phyloP scores from a whole-genome alignment of 495 filamentous ascomycete genomes.

The Daldinia bambusicola region DNA sequence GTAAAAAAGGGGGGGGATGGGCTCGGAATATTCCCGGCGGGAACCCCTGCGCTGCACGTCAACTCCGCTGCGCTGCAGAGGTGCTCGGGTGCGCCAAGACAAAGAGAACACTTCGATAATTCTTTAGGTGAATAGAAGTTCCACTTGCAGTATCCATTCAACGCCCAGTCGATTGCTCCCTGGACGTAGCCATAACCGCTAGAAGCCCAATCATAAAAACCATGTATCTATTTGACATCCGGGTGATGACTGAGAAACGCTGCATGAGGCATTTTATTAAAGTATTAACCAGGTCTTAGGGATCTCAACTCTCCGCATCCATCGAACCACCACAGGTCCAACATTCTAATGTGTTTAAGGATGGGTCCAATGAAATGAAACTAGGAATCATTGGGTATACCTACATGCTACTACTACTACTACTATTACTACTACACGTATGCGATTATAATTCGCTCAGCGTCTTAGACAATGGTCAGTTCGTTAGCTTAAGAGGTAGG shows the following conservation, averaged over 20 bases:
- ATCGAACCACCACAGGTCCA: not conserved
- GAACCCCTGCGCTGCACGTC: no score
- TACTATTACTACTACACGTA: not conserved
- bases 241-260: not conserved
- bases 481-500: no score
- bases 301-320: conserved; percentile 1
- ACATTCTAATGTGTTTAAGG: not conserved
- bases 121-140: no score
- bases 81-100: no score
- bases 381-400: not conserved
- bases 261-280: not conserved
- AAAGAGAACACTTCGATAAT: no score
- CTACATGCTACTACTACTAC: not conserved
- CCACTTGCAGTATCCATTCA: no score
- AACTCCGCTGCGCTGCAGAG: no score
- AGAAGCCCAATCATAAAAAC: no score
- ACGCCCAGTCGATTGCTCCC: no score
- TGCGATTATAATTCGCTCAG: not conserved
- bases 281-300: not conserved
- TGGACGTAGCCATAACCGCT: no score
- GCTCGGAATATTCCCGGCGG: no score
- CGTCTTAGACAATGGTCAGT: not conserved
- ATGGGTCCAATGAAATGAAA: not conserved
- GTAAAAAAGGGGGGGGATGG: no score
- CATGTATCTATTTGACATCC: not conserved